phyloP scores from a whole-genome alignment of 257 asterid genomes.

The Echites panduratus region DNA sequence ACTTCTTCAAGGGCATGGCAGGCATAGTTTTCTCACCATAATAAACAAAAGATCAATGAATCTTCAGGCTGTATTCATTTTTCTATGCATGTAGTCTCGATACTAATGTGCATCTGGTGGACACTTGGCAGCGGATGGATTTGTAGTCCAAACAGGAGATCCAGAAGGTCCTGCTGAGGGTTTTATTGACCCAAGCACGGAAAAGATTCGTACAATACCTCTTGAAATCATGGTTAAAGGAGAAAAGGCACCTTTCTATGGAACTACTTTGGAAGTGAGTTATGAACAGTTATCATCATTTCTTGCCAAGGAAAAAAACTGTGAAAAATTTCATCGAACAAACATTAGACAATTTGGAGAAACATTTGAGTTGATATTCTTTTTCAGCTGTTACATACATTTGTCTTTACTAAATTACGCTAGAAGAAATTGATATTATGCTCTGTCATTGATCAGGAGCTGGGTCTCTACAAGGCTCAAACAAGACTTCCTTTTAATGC shows the following conservation, averaged over 20 bases:
- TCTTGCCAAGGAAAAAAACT: background rate
- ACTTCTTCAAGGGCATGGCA: background rate
- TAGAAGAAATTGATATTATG: slow-evolving; percentile 11
- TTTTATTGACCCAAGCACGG: slow-evolving; percentile 93
- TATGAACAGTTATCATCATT: background rate
- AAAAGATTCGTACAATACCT: slow-evolving; percentile 77
- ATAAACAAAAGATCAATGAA: background rate
- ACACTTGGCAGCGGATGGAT: slow-evolving; percentile 82
- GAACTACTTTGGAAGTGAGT: slow-evolving; percentile 90
- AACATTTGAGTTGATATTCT: background rate
- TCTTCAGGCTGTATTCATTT: background rate
- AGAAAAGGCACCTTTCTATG: slow-evolving; percentile 85
- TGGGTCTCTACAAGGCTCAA: slow-evolving; percentile 98
- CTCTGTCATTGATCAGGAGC: slow-evolving; percentile 51
- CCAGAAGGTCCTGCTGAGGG: slow-evolving; percentile 99
- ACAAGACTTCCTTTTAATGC: slow-evolving; percentile 96
- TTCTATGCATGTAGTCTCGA: slow-evolving; percentile 2
- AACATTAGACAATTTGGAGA: background rate
- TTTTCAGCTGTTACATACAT: too few relatives aligned
- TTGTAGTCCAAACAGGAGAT: slow-evolving; percentile 98
- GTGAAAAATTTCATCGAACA: background rate
- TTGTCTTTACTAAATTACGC: too few relatives aligned
- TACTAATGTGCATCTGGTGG: slow-evolving; percentile 22
- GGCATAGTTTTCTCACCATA: background rate
- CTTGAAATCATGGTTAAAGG: slow-evolving; percentile 85